These are phyloP conservation scores for Lyophyllum atratum DNA, from an alignment of 768 basidiomycete genomes.

Conservation along the genomic window DNA sequence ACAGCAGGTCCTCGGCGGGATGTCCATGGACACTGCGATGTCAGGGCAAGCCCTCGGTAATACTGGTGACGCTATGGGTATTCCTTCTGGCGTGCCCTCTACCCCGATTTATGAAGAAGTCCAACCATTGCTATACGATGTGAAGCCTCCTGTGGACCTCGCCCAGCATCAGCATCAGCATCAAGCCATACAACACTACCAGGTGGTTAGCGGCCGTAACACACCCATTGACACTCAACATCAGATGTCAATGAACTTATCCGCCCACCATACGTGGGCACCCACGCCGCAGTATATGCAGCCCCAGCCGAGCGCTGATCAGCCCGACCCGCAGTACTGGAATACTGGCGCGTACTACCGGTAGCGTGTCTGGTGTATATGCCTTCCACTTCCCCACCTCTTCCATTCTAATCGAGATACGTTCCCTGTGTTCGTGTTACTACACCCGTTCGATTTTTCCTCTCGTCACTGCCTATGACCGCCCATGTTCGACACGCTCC, in stretches of 20 bases:
- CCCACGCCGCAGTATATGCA: constrained; percentile 9
- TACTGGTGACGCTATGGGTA: neutral
- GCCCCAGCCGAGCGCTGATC: neutral
- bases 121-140: constrained; percentile 26
- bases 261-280: constrained; percentile 9
- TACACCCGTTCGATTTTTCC: neutral
- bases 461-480: neutral
- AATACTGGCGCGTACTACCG: constrained; percentile 7
- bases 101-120: constrained; percentile 25
- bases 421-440: neutral
- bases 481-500: neutral
- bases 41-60: constrained; percentile 4
- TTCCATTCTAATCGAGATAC: neutral
- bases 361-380: neutral
- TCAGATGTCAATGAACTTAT: neutral
- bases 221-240: constrained; percentile 1
- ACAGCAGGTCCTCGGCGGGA: constrained; percentile 11
- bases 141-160: constrained; percentile 29
- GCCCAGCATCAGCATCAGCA: constrained; percentile 21
- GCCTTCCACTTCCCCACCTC: neutral
- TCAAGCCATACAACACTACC: constrained; percentile 9
- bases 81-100: constrained; percentile 16
- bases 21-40: constrained; percentile 20
- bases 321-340: constrained; percentile 13
- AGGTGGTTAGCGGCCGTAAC: neutral